Evolutionary conservation across 2,329 filamentous ascomycete genomes (phyloP).

Genomic region (Alternaria sp.): DNA sequence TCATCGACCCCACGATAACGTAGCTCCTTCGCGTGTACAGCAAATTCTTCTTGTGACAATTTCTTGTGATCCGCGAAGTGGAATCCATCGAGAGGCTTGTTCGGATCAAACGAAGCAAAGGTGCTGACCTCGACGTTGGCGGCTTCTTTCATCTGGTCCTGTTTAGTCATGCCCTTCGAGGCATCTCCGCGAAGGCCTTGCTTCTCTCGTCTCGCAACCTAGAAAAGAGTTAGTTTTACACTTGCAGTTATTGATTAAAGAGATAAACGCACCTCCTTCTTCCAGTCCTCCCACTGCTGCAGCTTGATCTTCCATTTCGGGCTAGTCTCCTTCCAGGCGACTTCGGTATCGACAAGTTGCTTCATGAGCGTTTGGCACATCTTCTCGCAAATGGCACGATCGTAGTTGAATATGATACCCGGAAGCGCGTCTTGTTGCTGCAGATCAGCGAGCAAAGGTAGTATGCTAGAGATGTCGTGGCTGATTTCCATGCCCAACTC

Average conservation of each 20-base stretch:
- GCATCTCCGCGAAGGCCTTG: conserved; percentile 54
- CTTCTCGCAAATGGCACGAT: conserved; percentile 68
- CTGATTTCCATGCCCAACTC: conserved; percentile 29
- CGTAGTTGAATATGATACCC: conserved; percentile 79
- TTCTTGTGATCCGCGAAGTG: conserved; percentile 70
- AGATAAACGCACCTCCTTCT: conserved; percentile 45
- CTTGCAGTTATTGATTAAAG: not conserved
- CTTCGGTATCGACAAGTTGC: conserved; percentile 62
- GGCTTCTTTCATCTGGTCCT: conserved; percentile 63
- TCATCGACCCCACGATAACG: conserved; percentile 57
- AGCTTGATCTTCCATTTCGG: conserved; percentile 67
- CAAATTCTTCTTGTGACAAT: conserved; percentile 64
- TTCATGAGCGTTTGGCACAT: conserved; percentile 60
- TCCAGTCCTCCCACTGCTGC: conserved; percentile 63
- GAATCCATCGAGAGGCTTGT: conserved; percentile 67
- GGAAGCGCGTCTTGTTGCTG: conserved; percentile 71
- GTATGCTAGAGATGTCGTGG: conserved; percentile 52
- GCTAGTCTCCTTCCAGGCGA: conserved; percentile 62
- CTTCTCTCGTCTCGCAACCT: conserved; percentile 51
- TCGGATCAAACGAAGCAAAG: conserved; percentile 71
- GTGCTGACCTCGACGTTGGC: conserved; percentile 61
- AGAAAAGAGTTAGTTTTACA: not conserved
- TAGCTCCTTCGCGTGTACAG: conserved; percentile 60
- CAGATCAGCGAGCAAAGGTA: conserved; percentile 66
- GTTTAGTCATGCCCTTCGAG: conserved; percentile 59